Conservation (phyloP, 148 eudicot genomes). For the Nepenthes gracilis region DNA sequence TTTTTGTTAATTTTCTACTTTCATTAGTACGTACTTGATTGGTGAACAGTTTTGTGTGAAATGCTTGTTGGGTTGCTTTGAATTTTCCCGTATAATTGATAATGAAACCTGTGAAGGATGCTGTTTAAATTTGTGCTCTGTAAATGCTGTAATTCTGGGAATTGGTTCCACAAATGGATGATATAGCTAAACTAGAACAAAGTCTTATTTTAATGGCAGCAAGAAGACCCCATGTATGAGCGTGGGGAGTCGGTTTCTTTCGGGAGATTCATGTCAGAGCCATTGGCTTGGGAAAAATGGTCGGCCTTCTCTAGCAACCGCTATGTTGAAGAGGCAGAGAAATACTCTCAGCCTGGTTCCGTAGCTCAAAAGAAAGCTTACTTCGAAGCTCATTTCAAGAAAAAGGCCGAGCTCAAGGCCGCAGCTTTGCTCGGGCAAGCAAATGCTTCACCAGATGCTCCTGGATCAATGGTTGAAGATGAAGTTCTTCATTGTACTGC, state of each 20-base stretch:
- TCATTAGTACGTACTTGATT: too few species aligned
- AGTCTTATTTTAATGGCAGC: too few species aligned
- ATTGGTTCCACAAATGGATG: too few species aligned
- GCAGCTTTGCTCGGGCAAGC: conserved; percentile 5
- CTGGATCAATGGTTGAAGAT: conserved; percentile 19
- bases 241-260: conserved; percentile 76
- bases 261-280: conserved; percentile 84
- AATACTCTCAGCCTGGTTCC: conserved; percentile 84
- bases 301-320: conserved; percentile 84
- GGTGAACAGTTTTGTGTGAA: too few species aligned
- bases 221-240: conserved; percentile 1
- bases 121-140: too few species aligned
- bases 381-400: conserved; percentile 93
- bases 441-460: conserved; percentile 8
- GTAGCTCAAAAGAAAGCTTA: conserved; percentile 95
- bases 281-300: conserved; percentile 97
- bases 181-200: too few species aligned
- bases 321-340: conserved; percentile 91
- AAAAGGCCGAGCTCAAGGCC: conserved; percentile 67
- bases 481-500: too few species aligned
- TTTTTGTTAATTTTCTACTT: too few species aligned
- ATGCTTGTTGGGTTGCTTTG: too few species aligned
- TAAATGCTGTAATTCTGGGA: too few species aligned
- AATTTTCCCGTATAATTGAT: too few species aligned
- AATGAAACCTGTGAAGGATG: too few species aligned